Base-by-base conservation (phyloP, 2,329 filamentous ascomycete species). In the Xylaria sp. region DNA sequence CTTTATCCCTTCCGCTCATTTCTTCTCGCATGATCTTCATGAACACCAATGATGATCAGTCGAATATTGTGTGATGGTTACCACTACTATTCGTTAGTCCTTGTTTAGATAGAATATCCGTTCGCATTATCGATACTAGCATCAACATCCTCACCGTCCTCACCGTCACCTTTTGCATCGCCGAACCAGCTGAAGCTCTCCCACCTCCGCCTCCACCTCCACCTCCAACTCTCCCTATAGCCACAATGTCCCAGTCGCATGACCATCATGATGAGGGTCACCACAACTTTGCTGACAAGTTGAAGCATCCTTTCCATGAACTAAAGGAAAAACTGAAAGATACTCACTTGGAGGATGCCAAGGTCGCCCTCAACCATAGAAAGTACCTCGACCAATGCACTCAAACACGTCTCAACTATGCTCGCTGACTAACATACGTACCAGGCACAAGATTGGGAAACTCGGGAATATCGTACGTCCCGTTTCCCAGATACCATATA, bases 371-470 rank as follows among this genome's bases (percentile, higher is more conserved):
- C 41, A 84, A 84, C 62, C 85, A 91, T 75, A 86, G 88, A 75
- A 91, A 90, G 88, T 89, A 75, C 39, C 72, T 62, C 46, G 31
- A 39, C 28, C 54, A 57, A 36, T 48, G 55, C 13, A 28, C 31
- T 59, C 8, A 9, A 20, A 31, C 28, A n/a, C 25, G 31, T n/a
- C 36, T 18, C n/a, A 28, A 3, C 3, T 13, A 12, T 12, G 23
- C 18, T 57, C 25, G 52, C 39, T 61, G 36, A 61, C 57, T 20
- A 36, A 55, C 20, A 33, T 31, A 20, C 51, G 12, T 36, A 18
- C 2, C 56, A 86, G 84, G 56, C 83, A 90, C 72, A 83, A 89
- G 68, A 84, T 91, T 74, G 89, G 89, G 62, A 91, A 91, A 77
- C 80, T 91, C 59, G 86, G 80, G 49, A 91, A 91, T 73, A 73